Percentiles rank a stretch among this genome's conserved stretches.
phyloP scores from a whole-genome alignment of 768 basidiomycete species.

The Phaeotremella fagi region DNA sequence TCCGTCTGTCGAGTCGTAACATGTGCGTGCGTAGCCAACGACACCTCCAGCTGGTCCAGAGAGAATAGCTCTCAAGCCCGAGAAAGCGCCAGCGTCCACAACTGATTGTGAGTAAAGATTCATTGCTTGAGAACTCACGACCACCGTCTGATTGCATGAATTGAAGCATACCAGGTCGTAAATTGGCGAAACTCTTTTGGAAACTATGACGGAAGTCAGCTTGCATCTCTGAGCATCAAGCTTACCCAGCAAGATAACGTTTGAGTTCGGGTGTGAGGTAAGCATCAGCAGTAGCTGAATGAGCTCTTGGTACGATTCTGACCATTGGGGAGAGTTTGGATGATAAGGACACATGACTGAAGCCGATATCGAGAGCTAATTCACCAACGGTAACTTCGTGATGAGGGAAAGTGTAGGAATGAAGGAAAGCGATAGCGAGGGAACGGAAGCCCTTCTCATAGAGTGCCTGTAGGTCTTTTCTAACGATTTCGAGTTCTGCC shows the following conservation, averaged over 20 bases:
- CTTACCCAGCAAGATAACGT: conserved; percentile 57
- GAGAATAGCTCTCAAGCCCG: conserved; percentile 82
- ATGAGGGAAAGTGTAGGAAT: conserved; percentile 80
- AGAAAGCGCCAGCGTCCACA: conserved; percentile 58
- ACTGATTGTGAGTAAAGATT: neutral
- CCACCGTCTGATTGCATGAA: conserved; percentile 4
- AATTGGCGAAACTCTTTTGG: conserved; percentile 9
- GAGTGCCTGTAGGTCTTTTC: conserved; percentile 60
- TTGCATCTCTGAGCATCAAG: neutral
- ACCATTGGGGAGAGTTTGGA: conserved; percentile 48
- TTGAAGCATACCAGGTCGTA: conserved; percentile 7
- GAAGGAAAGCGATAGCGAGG: conserved; percentile 75
- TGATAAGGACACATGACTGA: conserved; percentile 71
- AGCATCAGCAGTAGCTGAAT: conserved; percentile 86
- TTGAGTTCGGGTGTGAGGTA: conserved; percentile 83
- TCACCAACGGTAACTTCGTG: conserved; percentile 69
- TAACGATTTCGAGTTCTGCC: conserved; percentile 57
- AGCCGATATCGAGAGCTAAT: conserved; percentile 70
- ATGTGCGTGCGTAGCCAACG: conserved; percentile 80
- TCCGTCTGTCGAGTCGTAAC: conserved; percentile 63
- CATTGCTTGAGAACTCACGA: neutral
- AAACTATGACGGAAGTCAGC: neutral
- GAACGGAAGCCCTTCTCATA: conserved; percentile 76
- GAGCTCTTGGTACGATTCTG: conserved; percentile 77
- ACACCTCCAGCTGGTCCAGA: conserved; percentile 86